Evolutionary conservation across 768 basidiomycete genomes (phyloP), one percentile per base, ranked within the genome.

Genomic region (Lactifluus pinguis): DNA sequence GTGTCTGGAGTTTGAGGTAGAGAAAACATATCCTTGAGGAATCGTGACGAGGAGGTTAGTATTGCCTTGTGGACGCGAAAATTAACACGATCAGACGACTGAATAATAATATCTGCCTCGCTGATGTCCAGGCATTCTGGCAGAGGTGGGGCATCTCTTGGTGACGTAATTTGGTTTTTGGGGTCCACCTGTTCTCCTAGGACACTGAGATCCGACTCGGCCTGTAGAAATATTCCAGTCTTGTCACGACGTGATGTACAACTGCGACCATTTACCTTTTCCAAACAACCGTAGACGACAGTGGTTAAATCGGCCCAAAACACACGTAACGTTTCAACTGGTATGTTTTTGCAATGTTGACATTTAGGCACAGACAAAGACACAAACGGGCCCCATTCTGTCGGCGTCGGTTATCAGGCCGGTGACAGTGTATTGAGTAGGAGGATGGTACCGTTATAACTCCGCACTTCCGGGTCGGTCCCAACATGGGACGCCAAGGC

Each of bases 21-120:
- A 2, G 64, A 59, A 57, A 65, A 56, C 63, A 65, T 48, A 58
- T 54, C 63, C 8, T 10, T 9, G 25, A 65, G 65, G 30, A 65
- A 51, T 10, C 30, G 54, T 1, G 65, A 65, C 2, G 63, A 48
- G 5, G 36, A 25, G 29, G 42, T 19, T 19, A 65, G 13, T n/a
- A 36, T 51, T 3, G 30, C 29, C 21, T 65, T 60, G 49, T 65
- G 58, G 15, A 60, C 49, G n/a, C 45, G 61, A 49, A 60, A 65
- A n/a, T 57, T 34, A 11, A 34, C 15, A 36, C 19, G 32, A 14
- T 59, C 57, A 6, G 47, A 62, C 0, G 61, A 62, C 34, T 56
- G 57, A 9, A 62, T 32, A 25, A 57, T 38, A 10, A 57, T 3
- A 32, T 54, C 36, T 0, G 56, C 44, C 7, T 51, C 53, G 1